These are phyloP conservation scores for Ceratobasidium sp. DNA, from an alignment of 1,284 basidiomycete genomes.

Conservation along the genomic window DNA sequence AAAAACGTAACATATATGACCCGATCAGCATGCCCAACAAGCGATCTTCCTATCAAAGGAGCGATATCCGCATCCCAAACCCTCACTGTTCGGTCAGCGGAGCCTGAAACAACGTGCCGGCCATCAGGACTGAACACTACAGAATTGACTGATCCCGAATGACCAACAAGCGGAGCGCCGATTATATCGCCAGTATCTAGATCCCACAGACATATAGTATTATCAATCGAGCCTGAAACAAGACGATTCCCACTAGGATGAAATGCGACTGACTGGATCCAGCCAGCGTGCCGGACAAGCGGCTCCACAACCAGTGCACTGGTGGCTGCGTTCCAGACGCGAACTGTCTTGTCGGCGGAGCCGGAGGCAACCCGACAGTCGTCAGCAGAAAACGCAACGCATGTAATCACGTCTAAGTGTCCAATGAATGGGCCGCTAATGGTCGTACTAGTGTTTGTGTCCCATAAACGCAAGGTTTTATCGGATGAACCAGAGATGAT, in stretches of 20 bases:
- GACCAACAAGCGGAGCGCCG: neutral
- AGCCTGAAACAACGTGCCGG: slow-evolving; percentile 4
- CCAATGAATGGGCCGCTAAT: slow-evolving; percentile 9
- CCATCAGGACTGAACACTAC: neutral
- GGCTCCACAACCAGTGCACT: neutral
- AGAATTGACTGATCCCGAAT: neutral
- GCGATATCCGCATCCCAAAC: slow-evolving; percentile 38
- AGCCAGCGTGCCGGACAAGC: neutral
- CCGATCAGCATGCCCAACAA: neutral
- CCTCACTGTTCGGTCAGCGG: slow-evolving; percentile 29
- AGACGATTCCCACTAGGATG: slow-evolving; percentile 1
- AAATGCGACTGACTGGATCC: slow-evolving; percentile 22
- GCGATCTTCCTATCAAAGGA: neutral
- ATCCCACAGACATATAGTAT: slow-evolving; percentile 39
- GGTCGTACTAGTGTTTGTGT: neutral
- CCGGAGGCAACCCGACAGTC: slow-evolving; percentile 29
- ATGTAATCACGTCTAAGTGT: slow-evolving; percentile 7
- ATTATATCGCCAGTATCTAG: slow-evolving; percentile 1
- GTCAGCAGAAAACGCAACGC: slow-evolving; percentile 29
- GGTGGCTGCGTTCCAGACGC: slow-evolving; percentile 20
- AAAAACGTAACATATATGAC: neutral
- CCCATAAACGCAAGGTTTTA: slow-evolving; percentile 31
- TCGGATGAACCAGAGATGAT: slow-evolving; percentile 32
- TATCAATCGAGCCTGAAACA: slow-evolving; percentile 33
- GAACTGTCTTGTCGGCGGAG: slow-evolving; percentile 22